Evolutionary conservation across 2,329 filamentous ascomycete species (phyloP).

Genomic region (Trichoderma cornu-damae): DNA sequence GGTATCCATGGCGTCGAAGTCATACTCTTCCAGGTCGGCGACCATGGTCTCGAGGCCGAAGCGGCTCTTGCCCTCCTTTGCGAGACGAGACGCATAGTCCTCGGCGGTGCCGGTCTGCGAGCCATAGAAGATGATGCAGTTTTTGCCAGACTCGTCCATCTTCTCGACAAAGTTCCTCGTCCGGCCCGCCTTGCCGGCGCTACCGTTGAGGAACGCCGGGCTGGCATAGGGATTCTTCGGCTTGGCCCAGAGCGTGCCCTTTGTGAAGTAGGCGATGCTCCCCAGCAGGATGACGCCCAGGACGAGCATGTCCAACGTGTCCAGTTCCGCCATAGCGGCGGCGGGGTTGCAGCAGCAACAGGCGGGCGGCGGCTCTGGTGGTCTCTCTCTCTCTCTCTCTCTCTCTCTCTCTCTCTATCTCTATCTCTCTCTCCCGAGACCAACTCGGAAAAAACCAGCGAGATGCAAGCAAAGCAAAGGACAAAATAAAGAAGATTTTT

Average conservation of each 20-base stretch:
- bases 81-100: slow-evolving; percentile 91
- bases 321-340: slow-evolving; percentile 81
- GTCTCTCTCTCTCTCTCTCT: neutral
- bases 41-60: slow-evolving; percentile 98
- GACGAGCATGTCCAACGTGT: slow-evolving; percentile 91
- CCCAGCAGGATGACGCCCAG: slow-evolving; percentile 78
- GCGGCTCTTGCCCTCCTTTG: slow-evolving; percentile 94
- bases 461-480: neutral
- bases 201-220: slow-evolving; percentile 59
- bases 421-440: neutral
- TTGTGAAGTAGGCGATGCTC: slow-evolving; percentile 94
- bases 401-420: neutral
- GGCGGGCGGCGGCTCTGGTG: neutral
- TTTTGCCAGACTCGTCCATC: slow-evolving; percentile 92
- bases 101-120: slow-evolving; percentile 98
- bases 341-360: slow-evolving; percentile 27
- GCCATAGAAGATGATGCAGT: slow-evolving; percentile 97
- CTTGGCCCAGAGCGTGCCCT: slow-evolving; percentile 88
- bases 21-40: slow-evolving; percentile 95
- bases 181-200: slow-evolving; percentile 70
- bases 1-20: slow-evolving; percentile 87
- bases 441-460: neutral
- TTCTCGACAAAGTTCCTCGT: slow-evolving; percentile 92
- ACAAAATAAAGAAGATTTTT: too few species aligned
- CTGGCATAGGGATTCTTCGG: slow-evolving; percentile 83